Evolutionary conservation across 2,329 filamentous ascomycete species (phyloP), one percentile per base, ranked within the genome.

Genomic region (Nemania diffusa): DNA sequence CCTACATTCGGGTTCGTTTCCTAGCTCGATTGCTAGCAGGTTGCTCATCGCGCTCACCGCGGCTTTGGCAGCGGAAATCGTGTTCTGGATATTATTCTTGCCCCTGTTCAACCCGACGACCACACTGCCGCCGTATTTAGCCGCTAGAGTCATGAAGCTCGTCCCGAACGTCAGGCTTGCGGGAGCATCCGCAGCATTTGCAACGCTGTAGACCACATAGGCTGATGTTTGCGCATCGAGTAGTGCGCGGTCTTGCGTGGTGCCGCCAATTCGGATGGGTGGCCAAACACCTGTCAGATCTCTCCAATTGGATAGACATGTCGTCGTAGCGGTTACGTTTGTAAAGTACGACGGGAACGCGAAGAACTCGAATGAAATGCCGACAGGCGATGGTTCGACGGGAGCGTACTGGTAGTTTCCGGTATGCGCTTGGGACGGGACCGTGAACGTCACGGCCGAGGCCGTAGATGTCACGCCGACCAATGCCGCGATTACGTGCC

Each of bases 251-350:
- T 88, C 86, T 79, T 87, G 85, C 0, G 85, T 88, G 0, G 86
- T 88, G 1, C 86, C 86, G n/a, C 86, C 86, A 61, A 88, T 87
- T 57, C 86, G 79, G 52, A 88, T 81, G 0, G 85, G 85, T 7
- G 85, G 85, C 82, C 82, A 85, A 11, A 77, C 78, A 1, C 85
- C 85, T 0, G 81, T 84, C 55, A 87, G 65, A 13, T 81, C 78
- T 67, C 82, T 81, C 71, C 86, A 81, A 71, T 87, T 87, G 26
- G 81, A 73, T 5, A 88, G 77, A 67, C 86, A 88, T 69, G 83
- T 81, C 0, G 75, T 78, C 0, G 85, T 88, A 1, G 83, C 79
- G 0, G 80, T 80, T 15, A 88, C 83, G 68, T 85, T 83, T 17
- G 79, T 82, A 68, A 87, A 82, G 73, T 88, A 88, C 0, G 79